Conservation (phyloP, 441 rosid genomes). For the Caryocar brasiliense region DNA sequence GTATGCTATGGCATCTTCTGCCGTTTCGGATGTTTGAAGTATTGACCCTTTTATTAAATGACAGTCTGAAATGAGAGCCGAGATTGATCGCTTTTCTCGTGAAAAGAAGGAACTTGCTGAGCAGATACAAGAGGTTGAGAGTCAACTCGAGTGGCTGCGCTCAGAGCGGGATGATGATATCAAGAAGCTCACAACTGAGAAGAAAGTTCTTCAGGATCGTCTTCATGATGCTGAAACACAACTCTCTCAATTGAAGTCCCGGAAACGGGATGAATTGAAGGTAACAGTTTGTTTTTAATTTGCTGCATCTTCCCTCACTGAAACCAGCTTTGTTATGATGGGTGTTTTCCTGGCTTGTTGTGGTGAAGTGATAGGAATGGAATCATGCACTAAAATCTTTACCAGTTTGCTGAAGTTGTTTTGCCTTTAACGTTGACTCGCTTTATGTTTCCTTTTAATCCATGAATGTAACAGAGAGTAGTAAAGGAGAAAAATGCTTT, state of each 20-base stretch:
- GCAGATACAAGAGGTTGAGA: slow-evolving; percentile 77
- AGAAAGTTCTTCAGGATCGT: slow-evolving; percentile 80
- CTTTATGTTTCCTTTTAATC: too few species aligned
- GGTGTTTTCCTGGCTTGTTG: too few species aligned
- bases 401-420: slow-evolving; percentile 1
- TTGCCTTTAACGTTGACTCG: neutral
- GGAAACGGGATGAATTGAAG: slow-evolving; percentile 94
- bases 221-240: slow-evolving; percentile 94
- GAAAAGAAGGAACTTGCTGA: slow-evolving; percentile 84
- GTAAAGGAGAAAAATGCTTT: slow-evolving; percentile 88
- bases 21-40: too few species aligned
- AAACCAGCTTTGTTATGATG: too few species aligned
- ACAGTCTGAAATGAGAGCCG: slow-evolving; percentile 90
- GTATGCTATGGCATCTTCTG: too few species aligned
- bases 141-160: slow-evolving; percentile 96
- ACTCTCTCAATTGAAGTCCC: slow-evolving; percentile 70
- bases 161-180: slow-evolving; percentile 87
- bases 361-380: too few species aligned
- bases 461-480: slow-evolving; percentile 59
- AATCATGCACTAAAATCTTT: too few species aligned
- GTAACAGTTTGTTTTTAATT: slow-evolving; percentile 23
- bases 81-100: slow-evolving; percentile 68
- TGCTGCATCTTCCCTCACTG: too few species aligned
- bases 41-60: too few species aligned
- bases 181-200: slow-evolving; percentile 60